Evolutionary conservation across 1,284 basidiomycete genomes (phyloP).

Genomic region (Irpex rosettiformis): DNA sequence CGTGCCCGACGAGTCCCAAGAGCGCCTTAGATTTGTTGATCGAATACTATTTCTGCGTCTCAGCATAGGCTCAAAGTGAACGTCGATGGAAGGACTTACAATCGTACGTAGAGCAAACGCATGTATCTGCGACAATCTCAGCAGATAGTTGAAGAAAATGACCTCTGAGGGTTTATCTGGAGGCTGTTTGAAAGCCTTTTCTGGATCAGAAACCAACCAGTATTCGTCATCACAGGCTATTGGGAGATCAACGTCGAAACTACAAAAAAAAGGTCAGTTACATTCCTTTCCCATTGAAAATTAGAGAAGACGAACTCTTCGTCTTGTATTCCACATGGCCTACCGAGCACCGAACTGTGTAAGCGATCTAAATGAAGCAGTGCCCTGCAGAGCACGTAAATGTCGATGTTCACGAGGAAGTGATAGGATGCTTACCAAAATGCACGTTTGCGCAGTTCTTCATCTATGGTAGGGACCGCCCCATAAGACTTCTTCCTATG

Average conservation of each 20-base stretch:
- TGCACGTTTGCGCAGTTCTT: slow-evolving; percentile 57
- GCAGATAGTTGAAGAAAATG: slow-evolving; percentile 51
- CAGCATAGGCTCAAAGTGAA: background rate
- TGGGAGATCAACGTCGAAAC: slow-evolving; percentile 66
- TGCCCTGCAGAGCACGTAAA: slow-evolving; percentile 38
- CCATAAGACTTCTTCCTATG: slow-evolving; percentile 36
- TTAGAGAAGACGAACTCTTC: slow-evolving; percentile 59
- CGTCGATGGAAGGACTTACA: slow-evolving; percentile 31
- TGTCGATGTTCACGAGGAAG: background rate
- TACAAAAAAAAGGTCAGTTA: slow-evolving; percentile 21
- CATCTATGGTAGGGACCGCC: slow-evolving; percentile 30
- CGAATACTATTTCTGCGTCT: slow-evolving; percentile 13
- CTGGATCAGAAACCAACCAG: slow-evolving; percentile 49
- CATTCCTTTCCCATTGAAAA: background rate
- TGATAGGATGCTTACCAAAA: slow-evolving; percentile 58
- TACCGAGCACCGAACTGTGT: slow-evolving; percentile 71
- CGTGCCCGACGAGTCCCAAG: slow-evolving; percentile 10
- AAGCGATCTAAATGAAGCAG: slow-evolving; percentile 62
- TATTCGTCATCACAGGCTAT: slow-evolving; percentile 71
- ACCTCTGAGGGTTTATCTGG: slow-evolving; percentile 46
- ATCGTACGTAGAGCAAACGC: slow-evolving; percentile 60
- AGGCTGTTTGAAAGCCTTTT: slow-evolving; percentile 48
- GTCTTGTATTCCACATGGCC: slow-evolving; percentile 81
- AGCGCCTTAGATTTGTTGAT: slow-evolving; percentile 18
- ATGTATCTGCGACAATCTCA: slow-evolving; percentile 61